Percentiles rank a stretch among this genome's conserved stretches.
Conservation (phyloP, 176 grass and related monocot species). For the Carex kokanica region DNA sequence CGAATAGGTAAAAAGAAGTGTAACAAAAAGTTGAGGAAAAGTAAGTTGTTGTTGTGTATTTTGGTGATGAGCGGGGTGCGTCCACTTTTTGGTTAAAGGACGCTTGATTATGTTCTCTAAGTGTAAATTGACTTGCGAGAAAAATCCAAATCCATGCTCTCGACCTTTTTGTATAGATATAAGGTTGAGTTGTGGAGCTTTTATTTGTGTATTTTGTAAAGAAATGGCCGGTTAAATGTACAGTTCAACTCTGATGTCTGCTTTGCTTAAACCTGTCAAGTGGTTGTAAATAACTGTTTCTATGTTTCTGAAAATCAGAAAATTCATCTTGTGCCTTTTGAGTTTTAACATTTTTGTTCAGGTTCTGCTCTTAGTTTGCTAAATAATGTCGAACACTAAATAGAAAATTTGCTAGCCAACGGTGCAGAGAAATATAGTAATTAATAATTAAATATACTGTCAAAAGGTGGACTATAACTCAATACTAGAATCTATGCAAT, state of each 20-base stretch:
- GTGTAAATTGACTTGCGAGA: neutral
- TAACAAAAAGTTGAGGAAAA: neutral
- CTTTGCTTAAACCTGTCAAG: neutral
- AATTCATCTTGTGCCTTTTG: neutral
- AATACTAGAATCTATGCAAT: neutral
- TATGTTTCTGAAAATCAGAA: neutral
- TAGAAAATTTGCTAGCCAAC: neutral
- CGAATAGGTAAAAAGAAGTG: neutral
- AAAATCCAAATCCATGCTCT: neutral
- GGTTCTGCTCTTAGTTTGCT: no score
- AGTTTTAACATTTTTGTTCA: no score
- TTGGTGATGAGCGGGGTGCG: neutral
- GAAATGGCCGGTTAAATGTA: constrained; percentile 20
- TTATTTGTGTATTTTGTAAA: constrained; percentile 23
- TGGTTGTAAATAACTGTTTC: no score
- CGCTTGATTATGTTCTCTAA: neutral
- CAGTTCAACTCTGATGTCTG: constrained; percentile 5
- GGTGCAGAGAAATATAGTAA: no score
- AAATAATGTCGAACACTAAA: no score
- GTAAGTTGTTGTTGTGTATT: constrained; percentile 10
- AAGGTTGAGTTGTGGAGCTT: constrained; percentile 7
- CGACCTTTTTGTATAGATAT: constrained; percentile 31
- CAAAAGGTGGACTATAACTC: neutral
- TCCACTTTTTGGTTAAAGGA: constrained; percentile 22
- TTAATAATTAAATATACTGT: no score